Percentiles rank a stretch among this genome's conserved stretches.
Evolutionary conservation across 768 basidiomycete genomes (phyloP).

Genomic region (Mycena chlorophos): DNA sequence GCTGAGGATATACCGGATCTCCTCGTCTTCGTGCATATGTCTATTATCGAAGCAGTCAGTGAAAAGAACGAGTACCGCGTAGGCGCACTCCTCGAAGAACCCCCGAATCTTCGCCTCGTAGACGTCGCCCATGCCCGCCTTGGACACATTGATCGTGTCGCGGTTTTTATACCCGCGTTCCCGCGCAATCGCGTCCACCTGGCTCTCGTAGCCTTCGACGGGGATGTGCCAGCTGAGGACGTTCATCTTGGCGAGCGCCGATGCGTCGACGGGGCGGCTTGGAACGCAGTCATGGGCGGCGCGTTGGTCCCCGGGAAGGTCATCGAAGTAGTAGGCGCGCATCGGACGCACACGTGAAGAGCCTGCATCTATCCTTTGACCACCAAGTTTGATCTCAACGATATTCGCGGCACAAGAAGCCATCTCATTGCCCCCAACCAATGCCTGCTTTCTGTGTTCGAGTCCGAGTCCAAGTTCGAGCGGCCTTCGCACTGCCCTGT

Average conservation of each 20-base stretch:
- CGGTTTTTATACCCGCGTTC: slow-evolving; percentile 9
- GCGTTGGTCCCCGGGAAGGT: neutral
- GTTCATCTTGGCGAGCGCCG: neutral
- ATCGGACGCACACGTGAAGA: no score
- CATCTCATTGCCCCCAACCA: no score
- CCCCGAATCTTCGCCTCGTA: neutral
- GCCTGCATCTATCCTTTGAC: no score
- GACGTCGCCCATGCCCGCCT: slow-evolving; percentile 6
- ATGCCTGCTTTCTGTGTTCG: no score
- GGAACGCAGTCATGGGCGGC: neutral
- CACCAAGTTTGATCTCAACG: no score
- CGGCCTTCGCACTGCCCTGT: no score
- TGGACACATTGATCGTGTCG: slow-evolving; percentile 6
- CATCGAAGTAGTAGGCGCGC: neutral
- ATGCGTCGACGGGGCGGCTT: neutral
- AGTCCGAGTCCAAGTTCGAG: no score
- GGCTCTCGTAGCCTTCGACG: slow-evolving; percentile 1
- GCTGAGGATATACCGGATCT: neutral
- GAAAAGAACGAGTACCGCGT: neutral
- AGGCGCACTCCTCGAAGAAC: slow-evolving; percentile 1
- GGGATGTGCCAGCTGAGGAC: neutral
- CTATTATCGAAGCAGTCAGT: neutral
- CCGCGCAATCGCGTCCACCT: slow-evolving; percentile 1
- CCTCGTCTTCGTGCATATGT: neutral
- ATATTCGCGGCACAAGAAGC: no score